A percentile compares a stretch with the other conserved stretches of the same genome.
These are phyloP conservation scores for Sporisorium sorghi DNA, from an alignment of 1,284 basidiomycete species.

Conservation along the genomic window DNA sequence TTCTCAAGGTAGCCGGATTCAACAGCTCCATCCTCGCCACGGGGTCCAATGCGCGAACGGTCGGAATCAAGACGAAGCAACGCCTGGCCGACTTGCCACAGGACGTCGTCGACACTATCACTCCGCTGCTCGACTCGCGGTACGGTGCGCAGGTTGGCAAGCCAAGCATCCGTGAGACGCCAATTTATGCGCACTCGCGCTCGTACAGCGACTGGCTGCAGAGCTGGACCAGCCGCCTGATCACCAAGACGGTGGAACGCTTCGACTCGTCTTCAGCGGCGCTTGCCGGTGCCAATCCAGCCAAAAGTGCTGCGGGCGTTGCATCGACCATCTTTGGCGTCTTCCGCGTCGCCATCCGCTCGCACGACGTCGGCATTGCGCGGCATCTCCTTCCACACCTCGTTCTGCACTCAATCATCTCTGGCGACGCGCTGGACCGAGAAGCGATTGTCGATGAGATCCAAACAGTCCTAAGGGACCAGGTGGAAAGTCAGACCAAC, in stretches of 20 bases:
- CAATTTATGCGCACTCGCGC: conserved; percentile 77
- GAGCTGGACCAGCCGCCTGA: conserved; percentile 86
- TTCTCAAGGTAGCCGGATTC: conserved; percentile 89
- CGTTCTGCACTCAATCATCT: conserved; percentile 85
- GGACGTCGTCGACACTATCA: conserved; percentile 86
- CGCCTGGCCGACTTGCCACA: conserved; percentile 83
- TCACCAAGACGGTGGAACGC: conserved; percentile 71
- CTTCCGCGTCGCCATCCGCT: conserved; percentile 82
- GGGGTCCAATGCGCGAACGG: conserved; percentile 68
- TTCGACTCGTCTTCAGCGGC: conserved; percentile 18
- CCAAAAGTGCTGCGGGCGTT: conserved; percentile 63
- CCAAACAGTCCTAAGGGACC: conserved; percentile 84
- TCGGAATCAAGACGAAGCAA: conserved; percentile 74
- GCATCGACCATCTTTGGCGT: conserved; percentile 79
- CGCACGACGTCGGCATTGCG: conserved; percentile 90
- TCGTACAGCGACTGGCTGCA: conserved; percentile 98
- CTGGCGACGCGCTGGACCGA: conserved; percentile 76
- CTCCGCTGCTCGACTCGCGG: conserved; percentile 75
- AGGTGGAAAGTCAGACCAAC: conserved; percentile 73
- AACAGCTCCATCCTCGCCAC: conserved; percentile 76
- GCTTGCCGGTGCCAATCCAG: conserved; percentile 10
- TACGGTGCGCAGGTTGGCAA: conserved; percentile 59
- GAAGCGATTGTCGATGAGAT: conserved; percentile 81
- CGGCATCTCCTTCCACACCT: conserved; percentile 91
- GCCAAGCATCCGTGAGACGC: conserved; percentile 42